Conservation (phyloP, 345 rosid genomes). For the Luvunga scandens region DNA sequence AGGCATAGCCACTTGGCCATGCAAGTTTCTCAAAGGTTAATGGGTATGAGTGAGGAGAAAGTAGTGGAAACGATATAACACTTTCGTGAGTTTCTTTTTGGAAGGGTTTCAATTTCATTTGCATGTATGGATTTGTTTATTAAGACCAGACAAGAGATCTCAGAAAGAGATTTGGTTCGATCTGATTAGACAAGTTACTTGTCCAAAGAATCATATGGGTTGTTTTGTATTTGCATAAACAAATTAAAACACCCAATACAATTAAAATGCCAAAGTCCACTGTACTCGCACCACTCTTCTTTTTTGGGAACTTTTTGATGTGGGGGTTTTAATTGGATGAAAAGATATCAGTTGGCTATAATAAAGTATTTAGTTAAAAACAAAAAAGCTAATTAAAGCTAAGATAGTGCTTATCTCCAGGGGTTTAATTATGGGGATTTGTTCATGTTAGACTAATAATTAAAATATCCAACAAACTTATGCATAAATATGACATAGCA, state of each 20-base stretch:
- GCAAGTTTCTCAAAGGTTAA: not conserved
- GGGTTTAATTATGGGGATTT: conserved; percentile 25
- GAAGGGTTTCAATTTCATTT: too few species aligned
- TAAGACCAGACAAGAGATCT: conserved; percentile 30
- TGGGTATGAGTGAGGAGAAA: too few species aligned
- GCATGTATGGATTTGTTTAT: not conserved
- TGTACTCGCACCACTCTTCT: not conserved
- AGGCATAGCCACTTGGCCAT: not conserved
- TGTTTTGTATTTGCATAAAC: conserved; percentile 19
- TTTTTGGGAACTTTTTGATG: not conserved
- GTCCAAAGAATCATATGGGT: conserved; percentile 21
- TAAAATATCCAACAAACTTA: not conserved
- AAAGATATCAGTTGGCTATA: conserved; percentile 7
- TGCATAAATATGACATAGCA: not conserved
- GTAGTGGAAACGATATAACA: too few species aligned
- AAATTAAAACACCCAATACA: not conserved
- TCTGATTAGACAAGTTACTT: conserved; percentile 28
- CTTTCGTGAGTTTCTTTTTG: too few species aligned
- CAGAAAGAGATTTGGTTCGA: conserved; percentile 30
- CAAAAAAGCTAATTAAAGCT: not conserved
- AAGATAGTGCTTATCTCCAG: conserved; percentile 29
- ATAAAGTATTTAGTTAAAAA: not conserved
- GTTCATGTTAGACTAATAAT: conserved; percentile 23
- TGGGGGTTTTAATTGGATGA: conserved; percentile 19
- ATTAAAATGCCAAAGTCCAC: conserved; percentile 15